A percentile compares a stretch with the other conserved stretches of the same genome.
Evolutionary conservation across 805 yeast genomes (phyloP).

Genomic region (Candida gorgasii): DNA sequence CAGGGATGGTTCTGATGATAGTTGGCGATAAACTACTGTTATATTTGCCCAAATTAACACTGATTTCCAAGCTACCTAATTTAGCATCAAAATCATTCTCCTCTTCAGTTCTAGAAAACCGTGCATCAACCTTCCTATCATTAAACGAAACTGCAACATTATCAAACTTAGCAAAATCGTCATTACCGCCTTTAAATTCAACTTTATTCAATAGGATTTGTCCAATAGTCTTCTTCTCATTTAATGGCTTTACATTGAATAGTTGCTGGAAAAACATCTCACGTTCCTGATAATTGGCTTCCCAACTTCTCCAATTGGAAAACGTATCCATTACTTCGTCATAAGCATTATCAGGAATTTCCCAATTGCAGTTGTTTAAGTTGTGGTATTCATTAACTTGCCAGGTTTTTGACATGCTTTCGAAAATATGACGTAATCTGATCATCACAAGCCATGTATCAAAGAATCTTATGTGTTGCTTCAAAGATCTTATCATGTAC

Average conservation of each 20-base stretch:
- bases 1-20: too few species aligned
- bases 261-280: slow-evolving; percentile 19
- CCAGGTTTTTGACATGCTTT: slow-evolving; percentile 60
- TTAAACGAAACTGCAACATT: slow-evolving; percentile 11
- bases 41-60: slow-evolving; percentile 13
- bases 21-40: too few species aligned
- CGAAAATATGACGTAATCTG: slow-evolving; percentile 71
- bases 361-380: slow-evolving; percentile 36
- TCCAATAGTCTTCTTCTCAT: slow-evolving; percentile 10
- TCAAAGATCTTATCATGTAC: slow-evolving; percentile 68
- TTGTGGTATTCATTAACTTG: slow-evolving; percentile 26
- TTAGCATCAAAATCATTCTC: slow-evolving; percentile 14
- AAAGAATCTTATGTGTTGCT: slow-evolving; percentile 72
- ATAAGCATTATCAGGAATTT: slow-evolving; percentile 53
- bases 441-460: slow-evolving; percentile 88
- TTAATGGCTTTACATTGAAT: slow-evolving; percentile 10
- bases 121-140: slow-evolving; percentile 9
- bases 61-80: slow-evolving; percentile 12
- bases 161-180: slow-evolving; percentile 20
- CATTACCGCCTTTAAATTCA: background rate
- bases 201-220: slow-evolving; percentile 10
- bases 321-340: slow-evolving; percentile 59
- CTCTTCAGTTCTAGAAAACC: slow-evolving; percentile 11
- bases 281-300: slow-evolving; percentile 47
- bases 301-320: slow-evolving; percentile 90